These are phyloP conservation scores for Coelastrella sp. DNA, from an alignment of 139 green algal genomes.

Conservation along the genomic window DNA sequence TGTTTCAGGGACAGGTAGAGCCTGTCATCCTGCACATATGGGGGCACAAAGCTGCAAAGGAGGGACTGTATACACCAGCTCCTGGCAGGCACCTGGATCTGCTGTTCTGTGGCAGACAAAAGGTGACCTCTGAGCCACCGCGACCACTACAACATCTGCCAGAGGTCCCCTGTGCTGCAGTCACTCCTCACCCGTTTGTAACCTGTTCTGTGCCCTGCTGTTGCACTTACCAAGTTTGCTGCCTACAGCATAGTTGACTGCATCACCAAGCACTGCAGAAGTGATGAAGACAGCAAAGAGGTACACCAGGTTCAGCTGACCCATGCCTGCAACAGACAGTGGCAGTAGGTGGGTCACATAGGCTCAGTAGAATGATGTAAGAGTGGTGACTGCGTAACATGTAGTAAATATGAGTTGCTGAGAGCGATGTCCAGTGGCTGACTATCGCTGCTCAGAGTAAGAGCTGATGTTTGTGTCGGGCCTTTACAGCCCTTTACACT, in stretches of 20 bases:
- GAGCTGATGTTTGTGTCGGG: too few relatives aligned
- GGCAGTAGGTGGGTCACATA: neutral
- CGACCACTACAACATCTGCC: too few relatives aligned
- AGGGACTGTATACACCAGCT: too few relatives aligned
- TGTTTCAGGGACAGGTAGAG: too few relatives aligned
- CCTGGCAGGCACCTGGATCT: too few relatives aligned
- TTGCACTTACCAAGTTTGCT: slow-evolving; percentile 51
- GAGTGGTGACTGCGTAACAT: neutral
- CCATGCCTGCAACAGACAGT: slow-evolving; percentile 60
- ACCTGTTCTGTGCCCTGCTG: neutral
- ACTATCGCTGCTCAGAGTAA: neutral
- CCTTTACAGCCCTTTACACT: too few relatives aligned
- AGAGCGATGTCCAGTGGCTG: neutral
- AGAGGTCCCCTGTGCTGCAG: too few relatives aligned
- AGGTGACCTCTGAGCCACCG: too few relatives aligned
- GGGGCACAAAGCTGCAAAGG: too few relatives aligned
- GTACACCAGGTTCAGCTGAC: slow-evolving; percentile 71
- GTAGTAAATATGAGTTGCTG: neutral
- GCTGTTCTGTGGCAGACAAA: too few relatives aligned
- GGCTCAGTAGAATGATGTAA: neutral
- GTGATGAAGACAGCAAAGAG: slow-evolving; percentile 78
- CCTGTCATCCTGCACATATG: too few relatives aligned
- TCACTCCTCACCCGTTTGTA: too few relatives aligned
- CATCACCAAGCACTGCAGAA: slow-evolving; percentile 88
- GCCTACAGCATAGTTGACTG: slow-evolving; percentile 90